These are phyloP conservation scores for Moniliophthora roreri DNA, from an alignment of 1,284 basidiomycete species.

Conservation along the genomic window DNA sequence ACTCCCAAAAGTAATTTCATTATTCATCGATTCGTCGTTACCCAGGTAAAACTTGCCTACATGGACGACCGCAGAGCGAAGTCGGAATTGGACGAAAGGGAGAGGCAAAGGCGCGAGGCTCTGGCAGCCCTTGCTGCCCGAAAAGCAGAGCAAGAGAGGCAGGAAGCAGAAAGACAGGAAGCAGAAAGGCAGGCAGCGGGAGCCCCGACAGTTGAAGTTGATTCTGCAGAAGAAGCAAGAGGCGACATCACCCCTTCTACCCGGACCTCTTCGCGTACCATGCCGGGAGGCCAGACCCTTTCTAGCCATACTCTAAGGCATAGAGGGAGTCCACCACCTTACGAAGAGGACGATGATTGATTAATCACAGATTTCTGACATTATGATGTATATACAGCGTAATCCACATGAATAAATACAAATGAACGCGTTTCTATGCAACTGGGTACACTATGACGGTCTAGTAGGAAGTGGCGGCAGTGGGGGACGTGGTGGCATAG, in stretches of 20 bases:
- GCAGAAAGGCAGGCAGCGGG: background rate
- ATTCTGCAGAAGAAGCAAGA: too few species aligned
- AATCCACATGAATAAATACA: conserved; percentile 10
- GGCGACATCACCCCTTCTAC: too few species aligned
- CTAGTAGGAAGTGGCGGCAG: conserved; percentile 27
- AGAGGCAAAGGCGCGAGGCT: conserved; percentile 49
- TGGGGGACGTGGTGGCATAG: conserved; percentile 38
- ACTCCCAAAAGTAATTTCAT: background rate
- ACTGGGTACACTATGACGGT: background rate
- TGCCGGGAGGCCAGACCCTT: background rate
- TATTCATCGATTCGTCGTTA: conserved; percentile 3
- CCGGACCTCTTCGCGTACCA: background rate
- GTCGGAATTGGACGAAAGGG: conserved; percentile 52
- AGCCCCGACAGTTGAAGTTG: background rate
- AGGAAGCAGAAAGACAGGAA: conserved; percentile 6
- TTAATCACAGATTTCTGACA: conserved; percentile 21
- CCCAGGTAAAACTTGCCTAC: conserved; percentile 68
- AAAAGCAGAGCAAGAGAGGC: conserved; percentile 23
- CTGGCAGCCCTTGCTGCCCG: conserved; percentile 28
- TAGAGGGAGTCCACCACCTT: conserved; percentile 1
- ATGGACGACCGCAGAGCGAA: conserved; percentile 71
- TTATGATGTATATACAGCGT: conserved; percentile 14
- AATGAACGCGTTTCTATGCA: conserved; percentile 23
- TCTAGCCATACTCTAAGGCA: background rate
- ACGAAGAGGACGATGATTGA: conserved; percentile 15